Base-by-base conservation (phyloP, 208 protist genomes). In the Leishmania gerbilli region DNA sequence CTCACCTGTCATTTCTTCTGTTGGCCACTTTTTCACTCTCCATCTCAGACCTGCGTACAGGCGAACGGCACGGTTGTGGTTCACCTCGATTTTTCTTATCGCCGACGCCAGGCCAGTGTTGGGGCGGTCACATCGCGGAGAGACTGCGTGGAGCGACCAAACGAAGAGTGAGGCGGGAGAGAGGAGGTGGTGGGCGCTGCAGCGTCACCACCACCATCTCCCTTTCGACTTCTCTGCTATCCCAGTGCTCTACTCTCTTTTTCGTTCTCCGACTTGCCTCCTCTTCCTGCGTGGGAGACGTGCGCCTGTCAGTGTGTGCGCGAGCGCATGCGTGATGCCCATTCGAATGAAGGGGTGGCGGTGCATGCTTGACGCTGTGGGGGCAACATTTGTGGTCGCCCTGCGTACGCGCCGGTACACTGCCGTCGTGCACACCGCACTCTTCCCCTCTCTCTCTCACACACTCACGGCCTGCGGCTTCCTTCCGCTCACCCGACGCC, bases 401-500 rank as follows among this genome's bases (percentile, higher is more conserved):
- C 19, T 21, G 31, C 8, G 13, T 21, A 24, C 62, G 15, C 17
- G 13, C 15, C 62, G 13, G 62, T 40, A 24, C 15, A 24, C 31
- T 1, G 31, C 31, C 31, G 13, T 68, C 31, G 71, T 3, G 34
- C 56, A 77, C 31, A 77, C 55, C 19, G 51, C 55, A 19, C 24
- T 34, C 40, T 56, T 72, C 4, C 6, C 76, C 19, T 72, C 4
- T 3, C 71, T 2, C 56, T 71, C 27, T 76, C 64, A 79, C 84
- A 53, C 31, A 53, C 31, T 80, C 21, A 34, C 68, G 27, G 17
- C 21, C 24, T 31, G 21, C 21, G 13, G 5, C 68, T 8, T n/a
- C 42, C 71, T 82, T 71, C 71, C 37, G 3, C 40, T 77, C 74
- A 53, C 64, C 13, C 62, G 27, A 68, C 31, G 62, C 62, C 62